These are phyloP conservation scores for Acephala macrosclerotiorum DNA, from an alignment of 2,329 filamentous ascomycete species.

Conservation along the genomic window DNA sequence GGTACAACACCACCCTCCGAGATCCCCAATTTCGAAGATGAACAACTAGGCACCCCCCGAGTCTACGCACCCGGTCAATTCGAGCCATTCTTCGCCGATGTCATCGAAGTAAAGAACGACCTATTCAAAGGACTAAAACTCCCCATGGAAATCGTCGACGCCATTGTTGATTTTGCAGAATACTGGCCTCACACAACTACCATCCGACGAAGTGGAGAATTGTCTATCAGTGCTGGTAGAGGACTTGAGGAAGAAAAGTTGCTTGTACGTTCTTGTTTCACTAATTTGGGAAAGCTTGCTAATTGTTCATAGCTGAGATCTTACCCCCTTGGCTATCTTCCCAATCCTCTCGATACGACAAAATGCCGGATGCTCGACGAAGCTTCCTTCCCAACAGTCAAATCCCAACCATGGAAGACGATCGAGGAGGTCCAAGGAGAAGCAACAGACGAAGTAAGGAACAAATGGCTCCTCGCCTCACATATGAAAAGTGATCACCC, in stretches of 20 bases:
- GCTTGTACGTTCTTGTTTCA: slow-evolving; percentile 45
- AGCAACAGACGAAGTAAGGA: slow-evolving; percentile 24
- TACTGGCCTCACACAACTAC: slow-evolving; percentile 63
- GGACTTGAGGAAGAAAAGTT: slow-evolving; percentile 48
- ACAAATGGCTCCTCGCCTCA: not conserved
- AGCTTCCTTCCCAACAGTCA: slow-evolving; percentile 15
- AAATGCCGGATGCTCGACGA: slow-evolving; percentile 18
- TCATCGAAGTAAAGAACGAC: slow-evolving; percentile 56
- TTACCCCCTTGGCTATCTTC: slow-evolving; percentile 38
- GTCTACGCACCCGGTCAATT: slow-evolving; percentile 22
- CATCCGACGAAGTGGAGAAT: slow-evolving; percentile 33
- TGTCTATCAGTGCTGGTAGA: slow-evolving; percentile 23
- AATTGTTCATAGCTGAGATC: slow-evolving; percentile 38
- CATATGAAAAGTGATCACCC: slow-evolving; percentile 48
- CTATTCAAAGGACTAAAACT: slow-evolving; percentile 53
- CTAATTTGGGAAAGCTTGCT: not conserved
- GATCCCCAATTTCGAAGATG: not conserved
- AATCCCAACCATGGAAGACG: slow-evolving; percentile 29
- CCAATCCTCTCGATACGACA: slow-evolving; percentile 10
- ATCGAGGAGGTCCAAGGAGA: slow-evolving; percentile 19
- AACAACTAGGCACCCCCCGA: not conserved
- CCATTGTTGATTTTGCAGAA: slow-evolving; percentile 65
- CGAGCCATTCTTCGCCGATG: slow-evolving; percentile 55
- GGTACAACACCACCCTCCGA: not conserved
- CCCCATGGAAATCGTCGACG: slow-evolving; percentile 62